Evolutionary conservation across 2,329 filamentous ascomycete species (phyloP).

Genomic region (Ascochyta koolunga): DNA sequence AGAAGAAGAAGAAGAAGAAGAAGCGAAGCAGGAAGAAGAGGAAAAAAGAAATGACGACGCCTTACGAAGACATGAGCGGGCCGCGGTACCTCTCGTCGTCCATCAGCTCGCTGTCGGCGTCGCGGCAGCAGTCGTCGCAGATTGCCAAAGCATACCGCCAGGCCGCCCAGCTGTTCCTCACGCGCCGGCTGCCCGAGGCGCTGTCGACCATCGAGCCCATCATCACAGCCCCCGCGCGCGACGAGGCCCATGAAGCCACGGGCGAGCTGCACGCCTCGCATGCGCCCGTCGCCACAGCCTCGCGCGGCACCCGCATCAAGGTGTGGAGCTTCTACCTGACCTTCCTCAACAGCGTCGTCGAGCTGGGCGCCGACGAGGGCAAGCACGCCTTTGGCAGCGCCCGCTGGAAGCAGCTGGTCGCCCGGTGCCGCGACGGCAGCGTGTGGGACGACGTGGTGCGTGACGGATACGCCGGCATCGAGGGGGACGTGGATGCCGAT

Average conservation of each 20-base stretch:
- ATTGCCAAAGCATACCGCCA: constrained; percentile 94
- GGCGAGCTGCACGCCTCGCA: constrained; percentile 42
- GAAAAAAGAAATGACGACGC: constrained; percentile 48
- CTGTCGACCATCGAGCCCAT: constrained; percentile 83
- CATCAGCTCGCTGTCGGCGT: constrained; percentile 71
- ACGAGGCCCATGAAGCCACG: constrained; percentile 19
- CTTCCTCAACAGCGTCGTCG: constrained; percentile 86
- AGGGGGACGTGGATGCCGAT: constrained; percentile 91
- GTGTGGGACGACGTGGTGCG: constrained; percentile 95
- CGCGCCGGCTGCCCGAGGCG: constrained; percentile 88
- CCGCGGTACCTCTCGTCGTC: constrained; percentile 70
- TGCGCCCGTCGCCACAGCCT: constrained; percentile 79
- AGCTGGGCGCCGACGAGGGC: constrained; percentile 87
- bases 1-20: not conserved
- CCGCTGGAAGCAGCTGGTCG: constrained; percentile 81
- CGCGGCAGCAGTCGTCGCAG: constrained; percentile 70
- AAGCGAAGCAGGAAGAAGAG: no score
- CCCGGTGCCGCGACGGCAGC: constrained; percentile 83
- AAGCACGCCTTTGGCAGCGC: constrained; percentile 85
- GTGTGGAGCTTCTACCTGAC: constrained; percentile 98
- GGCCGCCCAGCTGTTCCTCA: constrained; percentile 91
- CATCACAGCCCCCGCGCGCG: constrained; percentile 63
- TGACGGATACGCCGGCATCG: constrained; percentile 84
- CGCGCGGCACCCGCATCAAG: constrained; percentile 84
- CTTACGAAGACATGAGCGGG: constrained; percentile 58